Evolutionary conservation across 192 early-diverging fungal genomes (phyloP).

Genomic region (Coemansia sp.): DNA sequence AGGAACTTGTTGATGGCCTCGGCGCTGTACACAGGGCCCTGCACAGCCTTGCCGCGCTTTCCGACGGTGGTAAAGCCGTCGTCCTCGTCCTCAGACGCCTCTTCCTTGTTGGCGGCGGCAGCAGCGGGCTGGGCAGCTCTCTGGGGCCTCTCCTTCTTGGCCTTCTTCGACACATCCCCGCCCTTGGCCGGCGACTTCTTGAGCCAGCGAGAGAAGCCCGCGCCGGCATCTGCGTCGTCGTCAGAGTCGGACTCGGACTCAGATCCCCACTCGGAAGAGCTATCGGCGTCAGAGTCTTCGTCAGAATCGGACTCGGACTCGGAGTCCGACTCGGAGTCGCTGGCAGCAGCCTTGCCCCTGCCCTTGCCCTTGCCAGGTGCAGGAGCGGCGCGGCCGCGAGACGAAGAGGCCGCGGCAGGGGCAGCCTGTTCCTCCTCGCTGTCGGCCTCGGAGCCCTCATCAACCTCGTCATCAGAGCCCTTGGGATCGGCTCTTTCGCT

Average conservation of each 20-base stretch:
- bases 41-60: slow-evolving; percentile 63
- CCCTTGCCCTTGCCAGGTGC: slow-evolving; percentile 1
- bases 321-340: slow-evolving; percentile 12
- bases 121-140: slow-evolving; percentile 16
- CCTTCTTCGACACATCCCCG: slow-evolving; percentile 18
- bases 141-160: slow-evolving; percentile 47
- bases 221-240: slow-evolving; percentile 12
- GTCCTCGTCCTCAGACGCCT: slow-evolving; percentile 50
- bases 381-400: background rate
- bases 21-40: slow-evolving; percentile 58
- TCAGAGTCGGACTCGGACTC: slow-evolving; percentile 26
- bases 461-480: slow-evolving; percentile 31
- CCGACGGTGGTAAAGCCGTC: slow-evolving; percentile 70
- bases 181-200: slow-evolving; percentile 45
- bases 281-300: slow-evolving; percentile 13
- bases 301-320: slow-evolving; percentile 23
- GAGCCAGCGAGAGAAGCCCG: slow-evolving; percentile 46
- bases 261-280: slow-evolving; percentile 5
- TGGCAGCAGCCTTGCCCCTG: slow-evolving; percentile 16
- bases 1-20: slow-evolving; percentile 85
- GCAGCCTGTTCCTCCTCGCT: slow-evolving; percentile 20
- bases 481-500: slow-evolving; percentile 57
- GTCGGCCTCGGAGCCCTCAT: slow-evolving; percentile 7
- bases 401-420: slow-evolving; percentile 8
- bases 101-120: slow-evolving; percentile 10